phyloP scores from a whole-genome alignment of 345 rosid species.

The Rhodamnia rubescens region DNA sequence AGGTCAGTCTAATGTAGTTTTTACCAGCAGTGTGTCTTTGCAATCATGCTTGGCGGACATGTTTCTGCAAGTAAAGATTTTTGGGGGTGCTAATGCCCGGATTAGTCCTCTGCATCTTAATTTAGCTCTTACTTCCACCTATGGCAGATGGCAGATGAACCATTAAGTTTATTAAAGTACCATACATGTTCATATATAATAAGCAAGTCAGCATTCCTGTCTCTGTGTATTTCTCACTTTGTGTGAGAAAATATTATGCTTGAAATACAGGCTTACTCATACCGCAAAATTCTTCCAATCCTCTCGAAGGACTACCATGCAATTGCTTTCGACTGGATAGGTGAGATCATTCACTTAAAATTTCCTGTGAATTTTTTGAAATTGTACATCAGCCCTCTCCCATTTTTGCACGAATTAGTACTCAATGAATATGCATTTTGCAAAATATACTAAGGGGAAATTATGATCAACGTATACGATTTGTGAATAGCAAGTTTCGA shows the following conservation, averaged over 20 bases:
- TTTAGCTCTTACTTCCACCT: background rate
- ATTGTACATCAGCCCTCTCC: background rate
- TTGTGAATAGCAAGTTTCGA: background rate
- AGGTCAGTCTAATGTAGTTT: conserved; percentile 26
- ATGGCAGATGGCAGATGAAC: background rate
- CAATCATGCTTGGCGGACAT: background rate
- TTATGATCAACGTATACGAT: background rate
- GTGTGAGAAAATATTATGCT: background rate
- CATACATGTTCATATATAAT: background rate
- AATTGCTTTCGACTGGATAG: conserved; percentile 88
- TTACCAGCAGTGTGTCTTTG: background rate
- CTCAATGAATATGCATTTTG: background rate
- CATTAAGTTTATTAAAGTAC: background rate
- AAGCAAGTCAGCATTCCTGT: background rate
- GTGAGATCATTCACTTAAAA: conserved; percentile 15
- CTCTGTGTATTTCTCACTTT: background rate
- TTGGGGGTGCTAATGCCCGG: background rate
- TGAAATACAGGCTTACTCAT: conserved; percentile 67
- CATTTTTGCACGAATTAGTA: background rate
- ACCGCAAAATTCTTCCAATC: conserved; percentile 61
- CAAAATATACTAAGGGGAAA: background rate
- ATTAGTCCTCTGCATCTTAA: background rate
- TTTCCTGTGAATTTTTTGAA: background rate
- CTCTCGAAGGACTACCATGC: conserved; percentile 71
- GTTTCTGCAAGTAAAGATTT: background rate